Evolutionary conservation across 768 basidiomycete genomes (phyloP), one percentile per base, ranked within the genome.

Genomic region (Nevesoporus exiguus): DNA sequence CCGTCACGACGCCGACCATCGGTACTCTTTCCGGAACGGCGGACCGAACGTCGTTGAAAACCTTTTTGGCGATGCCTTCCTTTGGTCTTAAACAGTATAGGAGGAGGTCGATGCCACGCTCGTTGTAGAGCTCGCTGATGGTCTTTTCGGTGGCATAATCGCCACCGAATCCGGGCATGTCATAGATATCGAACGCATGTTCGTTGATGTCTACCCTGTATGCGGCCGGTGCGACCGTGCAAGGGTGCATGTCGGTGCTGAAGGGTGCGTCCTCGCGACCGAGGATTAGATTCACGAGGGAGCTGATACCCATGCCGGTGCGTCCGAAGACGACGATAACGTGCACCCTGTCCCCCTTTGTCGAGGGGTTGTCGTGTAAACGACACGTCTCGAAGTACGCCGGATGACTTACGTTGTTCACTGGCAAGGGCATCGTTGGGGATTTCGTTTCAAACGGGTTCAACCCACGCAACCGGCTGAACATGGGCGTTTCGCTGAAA

Each of bases 1-100:
- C 69, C 0, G 73, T 75, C 17, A 76, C 62, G 21, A 72, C 69
- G n/a, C 70, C 59, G 10, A 73, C 75, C 29, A 75, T 66, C 7
- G 73, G 75, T 9, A 75, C 75, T 30, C 68, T 66, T 49, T 63
- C 66, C 37, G 69, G 62, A 41, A 55, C 63, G 8, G 57, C 67
- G 51, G 60, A 68, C 49, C 59, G 70, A 29, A 71, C 52, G 24
- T 56, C 57, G 19, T 47, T 69, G 57, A 51, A 67, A 13, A 65
- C 46, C 24, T 62, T 66, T 51, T 57, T 69, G 33, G 61, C 58
- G 31, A 67, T 67, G 10, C 69, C 69, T 22, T 67, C 69, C 17
- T 62, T 66, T 1, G 66, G 66, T 49, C 67, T 46, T 6, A 69
- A 19, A 29, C 68, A 69, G 51, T 69, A 69, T 4, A 69, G 40